Evolutionary conservation across 129 eudicot species (phyloP).

Genomic region (Flaveria brownii): DNA sequence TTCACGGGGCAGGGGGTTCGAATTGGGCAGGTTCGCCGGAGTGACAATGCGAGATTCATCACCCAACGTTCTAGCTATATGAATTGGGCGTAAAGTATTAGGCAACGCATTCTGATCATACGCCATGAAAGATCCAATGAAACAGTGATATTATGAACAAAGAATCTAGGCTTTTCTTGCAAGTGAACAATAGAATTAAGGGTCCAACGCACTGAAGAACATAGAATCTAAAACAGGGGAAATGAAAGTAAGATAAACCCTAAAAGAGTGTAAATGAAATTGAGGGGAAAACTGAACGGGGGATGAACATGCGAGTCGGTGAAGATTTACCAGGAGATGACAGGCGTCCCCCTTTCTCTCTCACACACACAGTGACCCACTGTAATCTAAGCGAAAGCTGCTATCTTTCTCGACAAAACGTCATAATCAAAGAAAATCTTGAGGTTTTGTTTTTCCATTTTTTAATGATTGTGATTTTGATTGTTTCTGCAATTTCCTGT

Average conservation of each 20-base stretch:
- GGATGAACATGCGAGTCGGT: conserved; percentile 25
- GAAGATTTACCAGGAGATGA: conserved; percentile 34
- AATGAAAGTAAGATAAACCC: conserved; percentile 31
- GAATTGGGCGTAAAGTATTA: conserved; percentile 66
- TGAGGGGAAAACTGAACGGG: background rate
- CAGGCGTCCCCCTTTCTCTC: conserved; percentile 30
- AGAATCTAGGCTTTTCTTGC: background rate
- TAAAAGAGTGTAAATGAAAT: background rate
- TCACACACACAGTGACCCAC: conserved; percentile 24
- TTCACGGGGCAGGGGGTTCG: conserved; percentile 49
- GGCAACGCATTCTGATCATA: conserved; percentile 77
- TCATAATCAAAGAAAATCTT: conserved; percentile 24
- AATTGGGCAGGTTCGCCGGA: conserved; percentile 35
- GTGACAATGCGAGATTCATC: conserved; percentile 61
- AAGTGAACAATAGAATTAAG: background rate
- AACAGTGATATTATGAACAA: conserved; percentile 18
- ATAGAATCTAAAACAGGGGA: background rate
- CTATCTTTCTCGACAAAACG: conserved; percentile 25
- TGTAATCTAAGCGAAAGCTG: conserved; percentile 10
- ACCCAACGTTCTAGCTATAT: conserved; percentile 43
- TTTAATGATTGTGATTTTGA: background rate
- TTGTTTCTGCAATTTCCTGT: conserved; percentile 13
- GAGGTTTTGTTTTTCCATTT: conserved; percentile 25
- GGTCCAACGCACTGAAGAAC: background rate
- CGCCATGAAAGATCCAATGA: conserved; percentile 60